phyloP scores from a whole-genome alignment of 805 yeast genomes.

The Candida corydali region DNA sequence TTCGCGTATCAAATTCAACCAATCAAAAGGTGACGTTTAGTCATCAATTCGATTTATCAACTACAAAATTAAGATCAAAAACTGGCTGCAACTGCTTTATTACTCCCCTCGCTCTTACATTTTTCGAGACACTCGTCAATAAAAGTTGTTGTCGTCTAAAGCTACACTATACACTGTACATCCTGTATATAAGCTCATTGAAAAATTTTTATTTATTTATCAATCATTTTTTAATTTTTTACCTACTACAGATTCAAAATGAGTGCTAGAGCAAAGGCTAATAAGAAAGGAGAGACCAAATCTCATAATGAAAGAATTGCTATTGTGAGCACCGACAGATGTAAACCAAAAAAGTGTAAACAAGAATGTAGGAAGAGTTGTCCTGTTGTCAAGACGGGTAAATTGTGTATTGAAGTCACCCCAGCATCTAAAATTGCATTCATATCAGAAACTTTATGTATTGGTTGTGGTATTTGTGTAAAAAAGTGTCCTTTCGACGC shows the following conservation, averaged over 20 bases:
- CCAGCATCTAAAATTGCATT: conserved; percentile 91
- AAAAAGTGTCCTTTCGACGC: conserved; percentile 99
- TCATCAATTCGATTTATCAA: too few species aligned
- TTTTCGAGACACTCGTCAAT: too few species aligned
- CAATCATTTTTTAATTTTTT: not conserved
- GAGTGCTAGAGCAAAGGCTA: conserved; percentile 9
- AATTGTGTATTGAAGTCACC: conserved; percentile 92
- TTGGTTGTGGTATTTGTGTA: conserved; percentile 99
- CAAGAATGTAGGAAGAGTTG: conserved; percentile 97
- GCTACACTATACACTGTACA: too few species aligned
- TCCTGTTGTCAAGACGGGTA: conserved; percentile 98
- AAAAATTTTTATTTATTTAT: conserved; percentile 5
- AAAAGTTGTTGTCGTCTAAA: too few species aligned
- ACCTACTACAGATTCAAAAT: not conserved
- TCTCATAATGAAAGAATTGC: conserved; percentile 79
- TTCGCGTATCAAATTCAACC: too few species aligned
- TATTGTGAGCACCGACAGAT: conserved; percentile 87
- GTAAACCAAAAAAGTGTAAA: conserved; percentile 97
- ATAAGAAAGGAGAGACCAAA: conserved; percentile 19
- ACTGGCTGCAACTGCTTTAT: too few species aligned
- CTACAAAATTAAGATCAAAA: too few species aligned
- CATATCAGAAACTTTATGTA: conserved; percentile 89
- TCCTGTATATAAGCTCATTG: conserved; percentile 5
- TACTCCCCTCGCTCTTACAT: too few species aligned
- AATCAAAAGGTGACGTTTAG: too few species aligned